These are phyloP conservation scores for Ogataea zsoltii DNA, from an alignment of 805 yeast species.

Conservation along the genomic window DNA sequence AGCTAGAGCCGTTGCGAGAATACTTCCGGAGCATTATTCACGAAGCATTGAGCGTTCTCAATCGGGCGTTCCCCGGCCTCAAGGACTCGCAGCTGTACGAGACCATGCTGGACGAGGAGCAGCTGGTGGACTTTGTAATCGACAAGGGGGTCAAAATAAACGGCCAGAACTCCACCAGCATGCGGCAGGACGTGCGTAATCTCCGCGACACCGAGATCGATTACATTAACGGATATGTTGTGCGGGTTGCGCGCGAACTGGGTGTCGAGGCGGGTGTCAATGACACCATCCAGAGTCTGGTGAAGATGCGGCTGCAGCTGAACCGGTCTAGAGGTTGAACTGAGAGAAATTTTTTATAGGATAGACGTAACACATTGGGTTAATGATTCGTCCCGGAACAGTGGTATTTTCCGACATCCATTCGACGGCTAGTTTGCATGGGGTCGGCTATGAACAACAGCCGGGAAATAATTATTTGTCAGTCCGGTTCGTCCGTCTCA, in stretches of 20 bases:
- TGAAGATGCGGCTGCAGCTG: slow-evolving; percentile 37
- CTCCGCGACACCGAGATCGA: slow-evolving; percentile 72
- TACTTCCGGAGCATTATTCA: slow-evolving; percentile 43
- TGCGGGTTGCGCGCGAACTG: slow-evolving; percentile 49
- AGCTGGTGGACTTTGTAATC: slow-evolving; percentile 33
- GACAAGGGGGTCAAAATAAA: slow-evolving; percentile 30
- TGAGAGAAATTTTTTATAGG: too few relatives aligned
- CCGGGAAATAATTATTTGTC: too few relatives aligned
- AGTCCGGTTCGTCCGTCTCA: too few relatives aligned
- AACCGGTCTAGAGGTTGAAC: slow-evolving; percentile 9
- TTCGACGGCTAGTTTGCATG: too few relatives aligned
- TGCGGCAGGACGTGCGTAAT: slow-evolving; percentile 64
- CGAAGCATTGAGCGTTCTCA: slow-evolving; percentile 48
- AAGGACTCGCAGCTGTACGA: slow-evolving; percentile 34
- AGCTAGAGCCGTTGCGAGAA: slow-evolving; percentile 35
- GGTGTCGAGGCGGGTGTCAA: slow-evolving; percentile 49
- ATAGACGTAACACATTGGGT: not conserved
- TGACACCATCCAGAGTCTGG: slow-evolving; percentile 44
- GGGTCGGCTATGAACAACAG: too few relatives aligned
- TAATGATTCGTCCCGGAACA: not conserved
- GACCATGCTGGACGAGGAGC: slow-evolving; percentile 34
- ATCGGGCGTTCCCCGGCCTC: slow-evolving; percentile 31
- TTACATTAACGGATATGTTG: slow-evolving; percentile 81
- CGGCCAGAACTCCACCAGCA: slow-evolving; percentile 62
- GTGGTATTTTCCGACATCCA: too few relatives aligned